These are phyloP conservation scores for Hyphopichia khmerensis DNA, from an alignment of 1,139 yeast genomes.

Conservation along the genomic window DNA sequence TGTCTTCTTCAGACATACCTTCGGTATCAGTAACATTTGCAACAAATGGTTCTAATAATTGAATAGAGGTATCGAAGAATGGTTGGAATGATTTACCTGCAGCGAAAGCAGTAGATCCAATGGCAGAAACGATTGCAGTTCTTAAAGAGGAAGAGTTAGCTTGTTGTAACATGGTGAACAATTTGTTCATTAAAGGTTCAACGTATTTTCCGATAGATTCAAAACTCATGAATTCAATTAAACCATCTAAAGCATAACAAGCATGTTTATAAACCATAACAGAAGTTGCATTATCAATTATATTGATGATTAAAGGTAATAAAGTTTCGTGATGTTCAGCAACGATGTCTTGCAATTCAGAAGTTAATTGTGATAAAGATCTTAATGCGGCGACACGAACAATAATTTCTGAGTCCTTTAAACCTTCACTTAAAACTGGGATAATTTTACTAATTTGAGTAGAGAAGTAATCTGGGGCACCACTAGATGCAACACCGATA, in stretches of 20 bases:
- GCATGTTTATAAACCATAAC: conserved; percentile 88
- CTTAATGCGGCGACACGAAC: conserved; percentile 88
- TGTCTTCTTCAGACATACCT: conserved; percentile 75
- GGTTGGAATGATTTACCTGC: conserved; percentile 87
- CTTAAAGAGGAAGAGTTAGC: conserved; percentile 69
- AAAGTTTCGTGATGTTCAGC: conserved; percentile 81
- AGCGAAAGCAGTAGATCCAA: conserved; percentile 96
- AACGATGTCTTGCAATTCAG: conserved; percentile 80
- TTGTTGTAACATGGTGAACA: conserved; percentile 75
- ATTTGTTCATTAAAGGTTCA: conserved; percentile 86
- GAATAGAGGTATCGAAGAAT: conserved; percentile 77
- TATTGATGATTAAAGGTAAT: conserved; percentile 81
- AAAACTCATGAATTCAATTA: conserved; percentile 87
- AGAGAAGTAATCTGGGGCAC: conserved; percentile 91
- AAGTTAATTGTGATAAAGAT: conserved; percentile 73
- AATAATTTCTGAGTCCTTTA: conserved; percentile 71
- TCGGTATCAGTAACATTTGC: conserved; percentile 59
- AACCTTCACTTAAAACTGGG: conserved; percentile 71
- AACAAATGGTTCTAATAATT: conserved; percentile 78
- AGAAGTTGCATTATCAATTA: conserved; percentile 83
- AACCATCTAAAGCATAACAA: conserved; percentile 85
- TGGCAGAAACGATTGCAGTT: conserved; percentile 89
- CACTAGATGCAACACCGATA: conserved; percentile 80
- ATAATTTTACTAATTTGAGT: conserved; percentile 72
- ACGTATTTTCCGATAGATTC: conserved; percentile 81